Conservation (phyloP, 1,284 basidiomycete genomes). For the Xerocomus minutiporus region DNA sequence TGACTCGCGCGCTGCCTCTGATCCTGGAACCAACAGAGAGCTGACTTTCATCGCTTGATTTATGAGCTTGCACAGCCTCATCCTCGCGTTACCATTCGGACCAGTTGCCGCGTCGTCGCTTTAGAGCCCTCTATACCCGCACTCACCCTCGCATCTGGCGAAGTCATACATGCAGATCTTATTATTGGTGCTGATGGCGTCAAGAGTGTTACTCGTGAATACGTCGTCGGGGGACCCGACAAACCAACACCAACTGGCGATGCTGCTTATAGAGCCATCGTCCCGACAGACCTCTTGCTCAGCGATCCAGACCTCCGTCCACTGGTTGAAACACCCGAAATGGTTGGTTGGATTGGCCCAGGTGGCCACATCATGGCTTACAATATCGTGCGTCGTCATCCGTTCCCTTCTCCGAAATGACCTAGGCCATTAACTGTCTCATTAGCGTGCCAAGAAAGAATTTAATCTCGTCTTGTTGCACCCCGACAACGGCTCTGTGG, state of each 20-base stretch:
- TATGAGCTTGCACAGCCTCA: slow-evolving; percentile 40
- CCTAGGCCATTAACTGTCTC: not conserved
- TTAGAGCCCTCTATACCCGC: slow-evolving; percentile 38
- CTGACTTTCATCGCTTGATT: slow-evolving; percentile 47
- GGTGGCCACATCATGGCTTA: slow-evolving; percentile 37
- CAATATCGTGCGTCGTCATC: slow-evolving; percentile 27
- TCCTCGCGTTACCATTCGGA: slow-evolving; percentile 40
- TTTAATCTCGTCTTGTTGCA: slow-evolving; percentile 49
- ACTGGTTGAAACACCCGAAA: slow-evolving; percentile 35
- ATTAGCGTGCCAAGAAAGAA: slow-evolving; percentile 37
- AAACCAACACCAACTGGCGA: slow-evolving; percentile 38
- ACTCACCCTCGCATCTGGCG: slow-evolving; percentile 41
- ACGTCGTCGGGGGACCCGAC: slow-evolving; percentile 40
- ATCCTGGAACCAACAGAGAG: slow-evolving; percentile 35
- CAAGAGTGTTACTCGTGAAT: slow-evolving; percentile 41
- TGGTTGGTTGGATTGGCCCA: slow-evolving; percentile 42
- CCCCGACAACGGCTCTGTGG: slow-evolving; percentile 39
- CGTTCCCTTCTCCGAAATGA: not conserved
- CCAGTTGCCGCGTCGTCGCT: slow-evolving; percentile 38
- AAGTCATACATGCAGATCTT: slow-evolving; percentile 42
- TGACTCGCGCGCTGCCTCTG: not conserved
- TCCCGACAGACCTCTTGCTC: slow-evolving; percentile 33
- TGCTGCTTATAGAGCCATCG: slow-evolving; percentile 38
- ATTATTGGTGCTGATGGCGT: slow-evolving; percentile 55
- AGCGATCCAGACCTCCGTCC: slow-evolving; percentile 34